These are phyloP conservation scores for Physaria fendleri DNA, from an alignment of 345 rosid species.

Conservation along the genomic window DNA sequence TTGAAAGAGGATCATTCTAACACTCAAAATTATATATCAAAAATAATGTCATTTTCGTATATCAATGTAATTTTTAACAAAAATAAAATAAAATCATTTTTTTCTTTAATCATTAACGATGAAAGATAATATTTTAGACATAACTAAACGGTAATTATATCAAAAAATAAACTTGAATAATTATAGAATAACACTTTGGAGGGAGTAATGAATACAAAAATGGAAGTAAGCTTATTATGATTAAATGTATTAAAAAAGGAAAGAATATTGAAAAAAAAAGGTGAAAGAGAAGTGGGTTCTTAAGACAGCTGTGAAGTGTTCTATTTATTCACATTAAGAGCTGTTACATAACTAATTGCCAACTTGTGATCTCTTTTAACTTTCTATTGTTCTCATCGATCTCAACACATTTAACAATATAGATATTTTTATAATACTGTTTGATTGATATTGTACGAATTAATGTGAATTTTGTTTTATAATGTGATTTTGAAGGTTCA, in stretches of 20 bases:
- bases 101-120: too few relatives aligned
- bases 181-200: too few relatives aligned
- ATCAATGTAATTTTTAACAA: too few relatives aligned
- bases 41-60: too few relatives aligned
- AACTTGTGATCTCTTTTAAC: slow-evolving; percentile 17
- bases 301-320: slow-evolving; percentile 27
- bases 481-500: neutral
- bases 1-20: too few relatives aligned
- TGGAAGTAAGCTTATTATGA: neutral
- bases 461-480: neutral
- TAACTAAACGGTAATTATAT: too few relatives aligned
- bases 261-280: slow-evolving; percentile 6
- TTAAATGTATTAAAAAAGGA: neutral
- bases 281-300: slow-evolving; percentile 18
- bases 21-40: too few relatives aligned
- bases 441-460: neutral
- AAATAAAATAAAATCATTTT: too few relatives aligned
- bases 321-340: slow-evolving; percentile 22
- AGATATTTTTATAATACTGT: neutral
- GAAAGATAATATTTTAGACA: too few relatives aligned
- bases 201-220: too few relatives aligned
- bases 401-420: neutral
- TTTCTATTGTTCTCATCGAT: slow-evolving; percentile 7
- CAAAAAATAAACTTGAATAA: too few relatives aligned
- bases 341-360: slow-evolving; percentile 21